phyloP scores from a whole-genome alignment of 352 stramenopile genomes.

The Globisporangium spinosum region DNA sequence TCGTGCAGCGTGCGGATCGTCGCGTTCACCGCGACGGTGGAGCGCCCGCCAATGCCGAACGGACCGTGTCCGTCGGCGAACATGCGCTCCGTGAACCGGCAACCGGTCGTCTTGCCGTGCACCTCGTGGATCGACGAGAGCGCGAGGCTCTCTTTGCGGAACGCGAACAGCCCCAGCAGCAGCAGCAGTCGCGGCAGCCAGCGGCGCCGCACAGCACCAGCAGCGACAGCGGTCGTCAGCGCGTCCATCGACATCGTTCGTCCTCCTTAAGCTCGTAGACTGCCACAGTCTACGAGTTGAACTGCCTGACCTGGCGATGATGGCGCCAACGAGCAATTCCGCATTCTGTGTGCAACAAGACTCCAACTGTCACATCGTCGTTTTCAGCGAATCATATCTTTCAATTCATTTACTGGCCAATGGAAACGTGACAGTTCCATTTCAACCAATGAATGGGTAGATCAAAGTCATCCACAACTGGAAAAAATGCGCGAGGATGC shows the following conservation, averaged over 20 bases:
- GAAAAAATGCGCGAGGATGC: not conserved
- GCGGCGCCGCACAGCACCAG: not conserved
- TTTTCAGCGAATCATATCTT: constrained; percentile 25
- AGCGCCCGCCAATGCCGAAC: constrained; percentile 41
- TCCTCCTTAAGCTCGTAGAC: not conserved
- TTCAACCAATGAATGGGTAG: constrained; percentile 1
- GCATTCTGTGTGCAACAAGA: not conserved
- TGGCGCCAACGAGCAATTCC: not conserved
- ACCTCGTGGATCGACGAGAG: constrained; percentile 59
- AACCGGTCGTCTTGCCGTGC: constrained; percentile 50
- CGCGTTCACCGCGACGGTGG: constrained; percentile 46
- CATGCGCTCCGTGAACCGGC: constrained; percentile 73
- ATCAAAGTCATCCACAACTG: not conserved
- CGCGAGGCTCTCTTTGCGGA: constrained; percentile 27
- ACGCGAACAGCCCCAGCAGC: constrained; percentile 23
- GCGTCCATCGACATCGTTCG: not conserved
- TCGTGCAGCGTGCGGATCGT: constrained; percentile 44
- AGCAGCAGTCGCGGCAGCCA: constrained; percentile 29
- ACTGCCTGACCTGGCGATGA: not conserved
- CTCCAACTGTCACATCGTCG: constrained; percentile 29
- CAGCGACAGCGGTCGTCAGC: not conserved
- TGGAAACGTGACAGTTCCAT: not conserved
- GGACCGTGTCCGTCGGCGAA: constrained; percentile 64
- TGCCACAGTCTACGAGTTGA: not conserved
- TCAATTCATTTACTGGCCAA: constrained; percentile 16